Percentiles rank a stretch among this genome's conserved stretches.
Conservation (phyloP, 192 early-diverging fungal species). For the Phlyctochytrium bullatum region DNA sequence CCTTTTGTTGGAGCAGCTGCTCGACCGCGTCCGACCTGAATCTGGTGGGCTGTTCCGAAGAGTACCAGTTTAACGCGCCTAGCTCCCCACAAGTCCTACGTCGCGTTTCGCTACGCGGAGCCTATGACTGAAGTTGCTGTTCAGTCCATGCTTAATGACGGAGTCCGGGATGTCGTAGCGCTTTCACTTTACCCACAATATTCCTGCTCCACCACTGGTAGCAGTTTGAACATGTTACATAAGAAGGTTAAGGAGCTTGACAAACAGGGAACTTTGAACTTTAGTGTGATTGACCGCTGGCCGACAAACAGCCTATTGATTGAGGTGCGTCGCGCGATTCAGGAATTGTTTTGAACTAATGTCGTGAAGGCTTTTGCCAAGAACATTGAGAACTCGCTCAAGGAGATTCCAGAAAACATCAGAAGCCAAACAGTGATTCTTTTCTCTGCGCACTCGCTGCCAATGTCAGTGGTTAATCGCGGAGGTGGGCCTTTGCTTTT, state of each 20-base stretch:
- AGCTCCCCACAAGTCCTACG: constrained; percentile 81
- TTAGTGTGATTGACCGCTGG: constrained; percentile 98
- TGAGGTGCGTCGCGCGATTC: constrained; percentile 37
- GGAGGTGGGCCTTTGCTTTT: constrained; percentile 49
- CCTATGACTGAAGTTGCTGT: constrained; percentile 77
- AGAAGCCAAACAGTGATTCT: constrained; percentile 76
- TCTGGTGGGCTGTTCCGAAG: constrained; percentile 49
- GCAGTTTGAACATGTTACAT: constrained; percentile 86
- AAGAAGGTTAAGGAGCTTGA: constrained; percentile 59
- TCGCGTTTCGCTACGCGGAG: constrained; percentile 88
- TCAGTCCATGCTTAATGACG: constrained; percentile 75
- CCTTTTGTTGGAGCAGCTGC: constrained; percentile 64
- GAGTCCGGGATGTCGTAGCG: constrained; percentile 79
- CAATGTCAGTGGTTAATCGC: constrained; percentile 87
- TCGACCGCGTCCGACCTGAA: constrained; percentile 73
- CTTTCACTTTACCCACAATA: constrained; percentile 96
- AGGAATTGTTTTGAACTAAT: not conserved
- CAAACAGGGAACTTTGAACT: constrained; percentile 65
- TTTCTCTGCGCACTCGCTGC: constrained; percentile 96
- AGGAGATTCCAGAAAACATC: constrained; percentile 59
- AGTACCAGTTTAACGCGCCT: not conserved
- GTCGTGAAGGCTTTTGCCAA: constrained; percentile 65
- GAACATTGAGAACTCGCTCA: constrained; percentile 69
- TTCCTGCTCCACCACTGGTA: constrained; percentile 93
- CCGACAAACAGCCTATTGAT: constrained; percentile 83